Evolutionary conservation across 2,329 filamentous ascomycete genomes (phyloP), one percentile per base, ranked within the genome.

Genomic region (Beauveria bassiana): DNA sequence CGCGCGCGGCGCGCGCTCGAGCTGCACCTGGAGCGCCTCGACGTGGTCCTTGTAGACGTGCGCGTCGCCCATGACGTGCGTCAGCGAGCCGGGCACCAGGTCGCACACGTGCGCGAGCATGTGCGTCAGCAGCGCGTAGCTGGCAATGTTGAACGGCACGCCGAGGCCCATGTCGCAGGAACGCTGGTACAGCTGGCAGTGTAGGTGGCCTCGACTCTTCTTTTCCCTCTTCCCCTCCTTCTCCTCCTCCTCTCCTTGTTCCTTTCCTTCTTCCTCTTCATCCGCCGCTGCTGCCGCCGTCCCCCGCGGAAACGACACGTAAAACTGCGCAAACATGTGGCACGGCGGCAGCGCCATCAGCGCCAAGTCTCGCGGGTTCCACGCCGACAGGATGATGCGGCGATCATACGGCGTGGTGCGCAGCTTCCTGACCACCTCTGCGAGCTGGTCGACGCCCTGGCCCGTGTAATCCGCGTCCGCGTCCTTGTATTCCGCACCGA

Each of bases 291-390:
- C 65, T 6, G 64, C 65, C 0, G 60, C 64, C 51, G 64, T 45
- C 18, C 68, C 61, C 16, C 73, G 68, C 12, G 89, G 89, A 72
- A 86, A 96, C 0, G 87, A 90, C 20, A 96, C 91, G 72, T 96
- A 96, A 70, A 97, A 97, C 71, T 97, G 93, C 5, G 93, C 93
- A 78, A 97, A 96, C 91, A 97, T 96, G 76, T 97, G 93, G 72
- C 93, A 97, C 1, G 93, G 93, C 65, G 93, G 93, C 34, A 97
- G 79, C 1, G 91, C 93, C 93, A 97, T 97, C 72, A 89, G 88
- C 66, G 82, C 82, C 66, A 97, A 74, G 73, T 96, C 93, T 8
- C 84, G 84, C 0, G 93, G 93, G 72, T 99, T 99, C 95, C 95
- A 99, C 0, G 95, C 95, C 65, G 83, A 89, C 63, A 99, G 81